Evolutionary conservation across 768 basidiomycete species (phyloP), one percentile per base, ranked within the genome.

Genomic region (Hygrocybe punicea): DNA sequence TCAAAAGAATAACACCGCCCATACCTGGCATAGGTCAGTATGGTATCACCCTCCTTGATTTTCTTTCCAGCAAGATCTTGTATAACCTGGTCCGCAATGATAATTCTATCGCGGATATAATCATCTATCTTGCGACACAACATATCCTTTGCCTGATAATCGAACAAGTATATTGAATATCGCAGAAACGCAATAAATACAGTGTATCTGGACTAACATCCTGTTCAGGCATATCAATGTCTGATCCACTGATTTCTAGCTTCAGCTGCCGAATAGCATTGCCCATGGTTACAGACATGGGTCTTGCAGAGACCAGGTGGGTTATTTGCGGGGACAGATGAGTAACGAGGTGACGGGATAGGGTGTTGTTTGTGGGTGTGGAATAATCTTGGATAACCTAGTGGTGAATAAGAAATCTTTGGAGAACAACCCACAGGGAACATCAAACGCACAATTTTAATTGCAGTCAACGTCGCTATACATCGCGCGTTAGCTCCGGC

Each of bases 401-500:
- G 19, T 23, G 39, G 24, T 17, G 16, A 24, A 46, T 40, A 62
- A 65, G 53, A 54, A 3, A 25, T 9, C 16, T 13, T 11, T 19
- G 23, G 2, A 59, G 59, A 52, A 34, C 33, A 57, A 35, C 7
- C 58, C 50, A 61, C 25, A 25, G 45, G 56, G 50, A 7, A 13
- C 35, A 7, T 69, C 53, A 34, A 50, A 73, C 86, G 33, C 65
- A 97, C 96, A 52, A 86, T 87, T 75, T 96, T 93, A 76, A 99
- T 95, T 6, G 91, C 89, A 36, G 84, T 85, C 61, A 98, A 75
- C 62, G 92, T 93, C 4, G 93, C 93, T 45, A 98, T 95, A 65
- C 93, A 95, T 58, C 97, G 80, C 6, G 97, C 96, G 71, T 99
- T 98, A 13, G 94, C 91, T 7, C 97, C 97, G 49, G 87, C 86